Conservation (phyloP, 495 filamentous ascomycete genomes). For the Cercophora scortea region DNA sequence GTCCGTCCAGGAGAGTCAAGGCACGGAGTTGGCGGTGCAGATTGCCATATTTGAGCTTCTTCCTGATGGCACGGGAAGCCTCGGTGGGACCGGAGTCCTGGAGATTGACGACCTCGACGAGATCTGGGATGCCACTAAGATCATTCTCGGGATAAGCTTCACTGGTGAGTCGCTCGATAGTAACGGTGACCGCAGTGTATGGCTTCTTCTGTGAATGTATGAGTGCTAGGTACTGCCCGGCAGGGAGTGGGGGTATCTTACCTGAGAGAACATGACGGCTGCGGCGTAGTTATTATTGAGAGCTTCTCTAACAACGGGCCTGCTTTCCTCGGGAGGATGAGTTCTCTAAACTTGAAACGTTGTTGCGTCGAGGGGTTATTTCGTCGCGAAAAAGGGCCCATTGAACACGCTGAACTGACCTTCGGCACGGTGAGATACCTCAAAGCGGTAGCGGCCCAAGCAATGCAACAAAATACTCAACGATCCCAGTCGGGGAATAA, state of each 20-base stretch:
- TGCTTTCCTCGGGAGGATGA: neutral
- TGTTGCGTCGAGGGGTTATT: no score
- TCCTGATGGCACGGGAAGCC: slow-evolving; percentile 84
- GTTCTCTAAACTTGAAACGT: neutral
- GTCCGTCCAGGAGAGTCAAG: slow-evolving; percentile 81
- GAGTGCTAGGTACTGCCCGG: neutral
- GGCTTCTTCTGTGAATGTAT: slow-evolving; percentile 67
- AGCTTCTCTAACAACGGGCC: neutral
- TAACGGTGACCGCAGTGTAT: slow-evolving; percentile 90
- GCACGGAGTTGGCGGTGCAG: slow-evolving; percentile 86
- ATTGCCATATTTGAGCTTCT: slow-evolving; percentile 98
- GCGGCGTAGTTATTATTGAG: neutral
- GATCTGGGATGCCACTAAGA: slow-evolving; percentile 81
- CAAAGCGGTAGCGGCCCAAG: no score
- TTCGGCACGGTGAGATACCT: no score
- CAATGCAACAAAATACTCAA: no score
- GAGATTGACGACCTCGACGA: slow-evolving; percentile 88
- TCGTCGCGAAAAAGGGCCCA: no score
- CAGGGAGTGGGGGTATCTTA: slow-evolving; percentile 8
- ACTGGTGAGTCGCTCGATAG: slow-evolving; percentile 82
- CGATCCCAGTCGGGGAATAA: no score
- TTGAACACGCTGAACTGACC: no score
- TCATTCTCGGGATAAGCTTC: slow-evolving; percentile 89
- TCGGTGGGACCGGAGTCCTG: slow-evolving; percentile 84
- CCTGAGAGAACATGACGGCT: slow-evolving; percentile 35